Evolutionary conservation across 306 rosid genomes (phyloP).

Genomic region (Cucurbita pepo): DNA sequence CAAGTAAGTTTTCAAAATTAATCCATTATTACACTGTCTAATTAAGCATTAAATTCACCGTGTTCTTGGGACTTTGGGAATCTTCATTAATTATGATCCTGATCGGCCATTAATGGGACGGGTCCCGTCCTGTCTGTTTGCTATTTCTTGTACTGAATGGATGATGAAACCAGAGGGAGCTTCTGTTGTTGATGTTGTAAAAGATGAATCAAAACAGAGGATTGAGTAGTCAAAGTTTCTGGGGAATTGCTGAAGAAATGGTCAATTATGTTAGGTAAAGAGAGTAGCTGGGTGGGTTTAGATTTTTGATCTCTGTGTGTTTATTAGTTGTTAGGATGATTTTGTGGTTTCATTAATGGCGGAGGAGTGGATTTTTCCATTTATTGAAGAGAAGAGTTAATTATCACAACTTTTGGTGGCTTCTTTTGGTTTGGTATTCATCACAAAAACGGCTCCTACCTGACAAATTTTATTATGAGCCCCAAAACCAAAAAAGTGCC

Average conservation of each 20-base stretch:
- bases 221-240: not conserved
- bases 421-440: too few relatives aligned
- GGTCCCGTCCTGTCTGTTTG: not conserved
- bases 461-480: too few relatives aligned
- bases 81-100: not conserved
- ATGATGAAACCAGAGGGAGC: not conserved
- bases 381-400: too few relatives aligned
- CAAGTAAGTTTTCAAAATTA: conserved; percentile 34
- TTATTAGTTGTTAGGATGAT: not conserved
- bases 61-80: not conserved
- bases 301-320: not conserved
- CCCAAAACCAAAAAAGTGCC: too few relatives aligned
- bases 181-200: not conserved
- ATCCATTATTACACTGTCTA: not conserved
- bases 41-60: not conserved
- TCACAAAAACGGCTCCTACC: too few relatives aligned
- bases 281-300: not conserved
- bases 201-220: not conserved
- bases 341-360: too few relatives aligned
- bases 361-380: too few relatives aligned
- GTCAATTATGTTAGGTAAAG: not conserved
- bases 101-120: not conserved
- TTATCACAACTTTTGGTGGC: too few relatives aligned
- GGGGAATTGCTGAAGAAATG: not conserved
- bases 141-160: not conserved